A percentile compares a stretch with the other conserved stretches of the same genome.
Evolutionary conservation across 2,329 filamentous ascomycete genomes (phyloP).

Genomic region (Fonsecaea nubica): DNA sequence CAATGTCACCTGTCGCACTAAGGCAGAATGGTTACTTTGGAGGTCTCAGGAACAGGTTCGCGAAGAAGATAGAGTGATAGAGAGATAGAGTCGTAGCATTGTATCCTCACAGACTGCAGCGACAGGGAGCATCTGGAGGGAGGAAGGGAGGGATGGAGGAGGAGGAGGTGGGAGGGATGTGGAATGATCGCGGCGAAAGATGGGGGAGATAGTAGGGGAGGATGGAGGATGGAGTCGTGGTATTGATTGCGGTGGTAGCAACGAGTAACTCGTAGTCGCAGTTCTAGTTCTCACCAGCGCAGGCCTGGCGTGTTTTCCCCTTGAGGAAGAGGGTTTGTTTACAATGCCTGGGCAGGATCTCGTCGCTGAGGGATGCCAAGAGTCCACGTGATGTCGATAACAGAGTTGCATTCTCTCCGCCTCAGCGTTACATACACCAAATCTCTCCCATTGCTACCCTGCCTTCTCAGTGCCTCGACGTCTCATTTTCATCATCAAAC

Average conservation of each 20-base stretch:
- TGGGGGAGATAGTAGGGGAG: neutral
- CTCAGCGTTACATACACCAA: slow-evolving; percentile 32
- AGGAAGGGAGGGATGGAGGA: neutral
- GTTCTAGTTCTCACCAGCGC: too few relatives aligned
- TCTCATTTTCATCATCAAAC: slow-evolving; percentile 30
- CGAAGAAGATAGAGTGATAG: slow-evolving; percentile 17
- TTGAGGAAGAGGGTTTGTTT: neutral
- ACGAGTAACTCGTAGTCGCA: neutral
- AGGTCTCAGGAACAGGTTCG: slow-evolving; percentile 27
- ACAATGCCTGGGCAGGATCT: neutral
- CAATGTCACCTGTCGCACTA: slow-evolving; percentile 20
- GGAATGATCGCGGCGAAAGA: slow-evolving; percentile 8
- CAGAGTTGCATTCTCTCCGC: slow-evolving; percentile 32
- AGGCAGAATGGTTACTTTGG: slow-evolving; percentile 29
- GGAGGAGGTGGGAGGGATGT: neutral
- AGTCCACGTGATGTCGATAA: slow-evolving; percentile 28
- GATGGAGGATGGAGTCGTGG: slow-evolving; percentile 9
- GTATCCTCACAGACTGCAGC: slow-evolving; percentile 28
- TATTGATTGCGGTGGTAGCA: neutral
- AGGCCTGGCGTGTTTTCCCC: too few relatives aligned
- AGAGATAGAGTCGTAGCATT: slow-evolving; percentile 37
- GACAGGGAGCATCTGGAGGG: slow-evolving; percentile 17
- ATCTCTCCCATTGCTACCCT: slow-evolving; percentile 18
- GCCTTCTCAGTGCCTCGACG: slow-evolving; percentile 19
- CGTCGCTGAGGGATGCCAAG: neutral